Conservation (phyloP, 805 yeast species). For the Candida insectorum region DNA sequence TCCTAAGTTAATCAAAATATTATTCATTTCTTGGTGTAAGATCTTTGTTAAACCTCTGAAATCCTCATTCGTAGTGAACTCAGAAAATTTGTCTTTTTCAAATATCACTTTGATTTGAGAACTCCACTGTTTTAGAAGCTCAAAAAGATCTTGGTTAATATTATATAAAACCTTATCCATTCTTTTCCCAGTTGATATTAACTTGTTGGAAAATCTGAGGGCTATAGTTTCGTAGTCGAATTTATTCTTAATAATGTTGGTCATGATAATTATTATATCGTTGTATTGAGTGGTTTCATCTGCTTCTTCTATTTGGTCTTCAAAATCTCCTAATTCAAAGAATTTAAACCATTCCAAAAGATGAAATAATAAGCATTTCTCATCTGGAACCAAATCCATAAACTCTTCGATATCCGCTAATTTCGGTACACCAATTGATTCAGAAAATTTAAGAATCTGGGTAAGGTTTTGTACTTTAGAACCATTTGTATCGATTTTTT, state of each 20-base stretch:
- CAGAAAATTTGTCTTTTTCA: background rate
- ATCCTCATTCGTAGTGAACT: background rate
- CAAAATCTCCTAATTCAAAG: conserved; percentile 20
- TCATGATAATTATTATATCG: conserved; percentile 12
- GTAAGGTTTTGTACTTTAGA: conserved; percentile 24
- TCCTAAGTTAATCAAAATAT: conserved; percentile 2
- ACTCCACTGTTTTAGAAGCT: conserved; percentile 4
- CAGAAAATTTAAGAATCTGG: conserved; percentile 41
- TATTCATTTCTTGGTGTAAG: conserved; percentile 2
- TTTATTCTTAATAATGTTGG: conserved; percentile 17
- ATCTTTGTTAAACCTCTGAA: conserved; percentile 1
- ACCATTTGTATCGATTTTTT: conserved; percentile 26
- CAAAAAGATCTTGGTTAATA: conserved; percentile 4
- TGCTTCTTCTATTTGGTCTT: conserved; percentile 1
- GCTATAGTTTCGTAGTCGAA: conserved; percentile 30
- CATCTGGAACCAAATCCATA: conserved; percentile 50
- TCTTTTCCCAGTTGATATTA: conserved; percentile 11
- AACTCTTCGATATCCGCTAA: conserved; percentile 57
- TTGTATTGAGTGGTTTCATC: conserved; percentile 6
- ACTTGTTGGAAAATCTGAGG: conserved; percentile 24
- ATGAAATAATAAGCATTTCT: conserved; percentile 55
- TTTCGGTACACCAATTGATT: conserved; percentile 46
- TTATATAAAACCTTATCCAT: background rate
- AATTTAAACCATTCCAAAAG: conserved; percentile 56
- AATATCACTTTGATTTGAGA: background rate